Evolutionary conservation across 1,284 basidiomycete genomes (phyloP).

Genomic region (Rhodotorula sp.): DNA sequence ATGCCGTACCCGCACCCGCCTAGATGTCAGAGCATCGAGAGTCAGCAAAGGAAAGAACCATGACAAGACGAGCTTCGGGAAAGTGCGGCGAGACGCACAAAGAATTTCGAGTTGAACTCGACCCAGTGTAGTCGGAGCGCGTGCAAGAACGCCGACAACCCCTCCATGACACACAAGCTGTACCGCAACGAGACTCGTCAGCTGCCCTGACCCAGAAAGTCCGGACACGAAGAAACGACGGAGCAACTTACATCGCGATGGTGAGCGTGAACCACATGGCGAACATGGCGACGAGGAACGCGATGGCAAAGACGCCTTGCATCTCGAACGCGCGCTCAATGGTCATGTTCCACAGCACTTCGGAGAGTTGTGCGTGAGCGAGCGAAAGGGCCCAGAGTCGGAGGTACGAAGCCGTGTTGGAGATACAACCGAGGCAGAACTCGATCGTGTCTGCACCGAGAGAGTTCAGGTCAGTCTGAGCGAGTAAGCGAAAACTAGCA

Average conservation of each 20-base stretch:
- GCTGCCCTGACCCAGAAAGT: not conserved
- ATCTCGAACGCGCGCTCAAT: conserved; percentile 61
- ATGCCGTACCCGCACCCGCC: conserved; percentile 32
- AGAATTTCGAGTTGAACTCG: conserved; percentile 52
- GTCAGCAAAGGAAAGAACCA: not conserved
- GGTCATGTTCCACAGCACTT: conserved; percentile 61
- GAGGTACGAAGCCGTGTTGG: conserved; percentile 98
- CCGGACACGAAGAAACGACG: too few species aligned
- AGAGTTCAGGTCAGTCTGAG: not conserved
- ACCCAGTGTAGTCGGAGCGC: conserved; percentile 93
- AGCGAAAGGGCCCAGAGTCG: conserved; percentile 98
- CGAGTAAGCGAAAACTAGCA: conserved; percentile 22
- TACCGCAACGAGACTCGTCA: not conserved
- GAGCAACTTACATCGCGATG: conserved; percentile 56
- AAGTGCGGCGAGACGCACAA: conserved; percentile 42
- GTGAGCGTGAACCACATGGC: conserved; percentile 80
- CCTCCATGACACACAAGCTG: conserved; percentile 53
- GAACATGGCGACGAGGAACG: conserved; percentile 66
- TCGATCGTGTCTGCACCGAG: conserved; percentile 68
- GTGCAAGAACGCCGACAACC: conserved; percentile 90
- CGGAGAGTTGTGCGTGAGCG: conserved; percentile 94
- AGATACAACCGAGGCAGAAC: conserved; percentile 97
- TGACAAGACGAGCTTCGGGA: too few species aligned
- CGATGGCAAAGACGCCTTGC: conserved; percentile 56
- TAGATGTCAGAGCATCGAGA: not conserved